Evolutionary conservation across 768 basidiomycete species (phyloP).

Genomic region (Chalciporus sphaerocephalus): DNA sequence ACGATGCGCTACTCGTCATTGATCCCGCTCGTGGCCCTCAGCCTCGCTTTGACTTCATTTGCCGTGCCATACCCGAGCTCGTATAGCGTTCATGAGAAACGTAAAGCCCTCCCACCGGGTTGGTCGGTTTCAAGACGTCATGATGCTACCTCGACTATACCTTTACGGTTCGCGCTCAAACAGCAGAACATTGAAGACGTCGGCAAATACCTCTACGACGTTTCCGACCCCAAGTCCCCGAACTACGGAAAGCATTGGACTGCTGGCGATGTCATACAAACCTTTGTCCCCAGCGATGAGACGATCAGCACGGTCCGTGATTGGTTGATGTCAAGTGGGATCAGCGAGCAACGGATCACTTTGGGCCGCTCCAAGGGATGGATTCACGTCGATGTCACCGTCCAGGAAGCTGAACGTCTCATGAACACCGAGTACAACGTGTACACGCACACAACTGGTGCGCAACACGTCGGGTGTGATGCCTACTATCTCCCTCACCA

Average conservation of each 20-base stretch:
- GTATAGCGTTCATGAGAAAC: constrained; percentile 39
- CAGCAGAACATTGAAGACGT: constrained; percentile 30
- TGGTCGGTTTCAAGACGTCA: constrained; percentile 39
- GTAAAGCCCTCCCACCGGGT: constrained; percentile 27
- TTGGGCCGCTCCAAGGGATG: constrained; percentile 20
- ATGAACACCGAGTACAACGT: constrained; percentile 33
- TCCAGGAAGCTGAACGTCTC: constrained; percentile 31
- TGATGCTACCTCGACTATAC: constrained; percentile 26
- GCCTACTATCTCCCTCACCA: constrained; percentile 31
- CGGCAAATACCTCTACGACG: constrained; percentile 22
- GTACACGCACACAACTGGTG: constrained; percentile 25
- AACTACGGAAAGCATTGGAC: constrained; percentile 33
- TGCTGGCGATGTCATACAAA: constrained; percentile 24
- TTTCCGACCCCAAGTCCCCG: constrained; percentile 33
- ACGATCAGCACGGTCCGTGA: constrained; percentile 19
- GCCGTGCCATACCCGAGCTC: constrained; percentile 13
- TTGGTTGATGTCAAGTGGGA: constrained; percentile 28
- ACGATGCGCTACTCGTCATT: constrained; percentile 12
- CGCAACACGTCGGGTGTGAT: constrained; percentile 29
- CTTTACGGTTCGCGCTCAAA: constrained; percentile 30
- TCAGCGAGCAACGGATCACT: constrained; percentile 19
- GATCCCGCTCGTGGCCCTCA: constrained; percentile 6
- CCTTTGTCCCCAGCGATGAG: constrained; percentile 25
- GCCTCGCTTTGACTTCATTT: constrained; percentile 13
- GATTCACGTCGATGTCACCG: constrained; percentile 26